phyloP scores from a whole-genome alignment of 148 eudicot species.

The Limonium bicolor region DNA sequence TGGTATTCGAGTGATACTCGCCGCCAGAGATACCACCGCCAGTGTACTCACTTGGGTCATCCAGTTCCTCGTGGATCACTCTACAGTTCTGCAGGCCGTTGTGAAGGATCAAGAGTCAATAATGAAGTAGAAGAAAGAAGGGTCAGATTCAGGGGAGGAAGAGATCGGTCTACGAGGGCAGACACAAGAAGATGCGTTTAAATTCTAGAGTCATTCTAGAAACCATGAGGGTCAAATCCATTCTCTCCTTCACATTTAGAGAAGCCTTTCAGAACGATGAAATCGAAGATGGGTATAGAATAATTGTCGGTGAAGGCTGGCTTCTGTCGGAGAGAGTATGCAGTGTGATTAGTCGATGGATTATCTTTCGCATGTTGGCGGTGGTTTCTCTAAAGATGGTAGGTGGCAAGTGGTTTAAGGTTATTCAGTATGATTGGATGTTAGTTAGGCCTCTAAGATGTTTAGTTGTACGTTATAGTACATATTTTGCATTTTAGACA shows the following conservation, averaged over 20 bases:
- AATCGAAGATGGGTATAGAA: conserved; percentile 43
- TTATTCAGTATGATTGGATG: too few relatives aligned
- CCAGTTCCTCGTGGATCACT: conserved; percentile 74
- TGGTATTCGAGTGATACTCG: conserved; percentile 81
- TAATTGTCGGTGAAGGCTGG: too few relatives aligned
- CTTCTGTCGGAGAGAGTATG: too few relatives aligned
- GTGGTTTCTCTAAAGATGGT: too few relatives aligned
- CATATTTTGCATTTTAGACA: too few relatives aligned
- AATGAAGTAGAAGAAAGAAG: conserved; percentile 14
- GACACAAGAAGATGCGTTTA: conserved; percentile 61
- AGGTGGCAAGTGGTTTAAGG: too few relatives aligned
- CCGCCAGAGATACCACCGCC: conserved; percentile 91
- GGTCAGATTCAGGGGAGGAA: conserved; percentile 14
- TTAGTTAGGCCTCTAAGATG: too few relatives aligned
- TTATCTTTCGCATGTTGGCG: too few relatives aligned
- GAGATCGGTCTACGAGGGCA: conserved; percentile 11
- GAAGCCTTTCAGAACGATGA: conserved; percentile 98
- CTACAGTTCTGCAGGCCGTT: conserved; percentile 60
- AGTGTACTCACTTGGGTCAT: conserved; percentile 88
- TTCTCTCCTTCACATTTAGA: conserved; percentile 83
- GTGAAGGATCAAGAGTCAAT: conserved; percentile 37
- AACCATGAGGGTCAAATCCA: conserved; percentile 81
- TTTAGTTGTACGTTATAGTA: too few relatives aligned
- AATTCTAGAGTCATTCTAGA: conserved; percentile 83
- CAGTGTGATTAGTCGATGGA: too few relatives aligned